Percentiles rank a stretch among this genome's conserved stretches.
Evolutionary conservation across 73 alveolate species (phyloP).

Genomic region (Paramecium tetraurelia): DNA sequence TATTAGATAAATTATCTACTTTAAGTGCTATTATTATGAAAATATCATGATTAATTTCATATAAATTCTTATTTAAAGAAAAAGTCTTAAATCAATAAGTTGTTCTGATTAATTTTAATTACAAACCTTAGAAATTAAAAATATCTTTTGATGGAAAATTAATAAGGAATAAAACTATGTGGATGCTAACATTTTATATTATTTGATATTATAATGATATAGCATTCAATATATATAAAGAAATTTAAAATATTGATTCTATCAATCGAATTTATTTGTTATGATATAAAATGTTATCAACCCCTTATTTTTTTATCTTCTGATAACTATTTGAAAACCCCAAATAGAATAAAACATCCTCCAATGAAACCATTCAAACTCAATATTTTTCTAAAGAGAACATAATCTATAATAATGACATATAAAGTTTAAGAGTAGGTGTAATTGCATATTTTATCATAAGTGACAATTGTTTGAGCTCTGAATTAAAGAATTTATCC

Average conservation of each 20-base stretch:
- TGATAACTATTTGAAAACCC: not conserved
- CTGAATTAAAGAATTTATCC: not conserved
- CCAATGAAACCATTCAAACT: not conserved
- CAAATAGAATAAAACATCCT: not conserved
- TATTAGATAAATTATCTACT: no score
- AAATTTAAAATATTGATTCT: not conserved
- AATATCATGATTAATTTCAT: no score
- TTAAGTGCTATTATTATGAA: not conserved
- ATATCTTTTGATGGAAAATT: no score
- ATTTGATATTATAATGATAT: not conserved
- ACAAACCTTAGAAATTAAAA: not conserved
- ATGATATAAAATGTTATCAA: not conserved
- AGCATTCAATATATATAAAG: no score
- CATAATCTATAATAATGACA: not conserved
- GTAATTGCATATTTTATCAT: not conserved
- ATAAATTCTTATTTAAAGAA: not conserved
- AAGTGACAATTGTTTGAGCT: not conserved
- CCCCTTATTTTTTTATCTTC: not conserved
- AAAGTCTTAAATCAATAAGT: no score
- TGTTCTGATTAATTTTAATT: not conserved
- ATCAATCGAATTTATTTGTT: not conserved
- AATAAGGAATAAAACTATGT: not conserved
- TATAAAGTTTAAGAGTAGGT: not conserved
- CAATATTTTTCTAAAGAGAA: not conserved
- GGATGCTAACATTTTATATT: no score